Conservation (phyloP, 805 yeast species). For the Cyberlindnera mycetangii region DNA sequence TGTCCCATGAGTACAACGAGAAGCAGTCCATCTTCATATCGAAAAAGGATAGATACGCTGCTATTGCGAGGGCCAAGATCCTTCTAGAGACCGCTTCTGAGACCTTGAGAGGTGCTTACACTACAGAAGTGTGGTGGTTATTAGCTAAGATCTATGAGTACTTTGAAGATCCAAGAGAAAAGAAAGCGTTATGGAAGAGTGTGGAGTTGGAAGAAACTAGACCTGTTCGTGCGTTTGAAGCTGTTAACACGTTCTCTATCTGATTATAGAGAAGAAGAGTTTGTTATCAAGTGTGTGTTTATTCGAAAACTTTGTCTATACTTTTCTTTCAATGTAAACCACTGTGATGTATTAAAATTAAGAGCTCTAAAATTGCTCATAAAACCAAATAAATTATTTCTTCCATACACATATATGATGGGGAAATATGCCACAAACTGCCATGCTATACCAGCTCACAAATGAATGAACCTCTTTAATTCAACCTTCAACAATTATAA, state of each 20-base stretch:
- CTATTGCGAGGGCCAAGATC: constrained; percentile 39
- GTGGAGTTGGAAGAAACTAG: constrained; percentile 60
- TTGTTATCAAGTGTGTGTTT: too few species aligned
- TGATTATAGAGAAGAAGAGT: background rate
- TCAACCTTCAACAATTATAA: background rate
- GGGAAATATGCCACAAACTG: background rate
- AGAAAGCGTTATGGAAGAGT: constrained; percentile 56
- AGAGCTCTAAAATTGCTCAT: background rate
- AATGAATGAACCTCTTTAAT: background rate
- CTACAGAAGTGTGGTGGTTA: constrained; percentile 68
- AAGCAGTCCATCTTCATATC: constrained; percentile 41
- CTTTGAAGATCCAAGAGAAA: constrained; percentile 49
- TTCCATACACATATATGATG: background rate
- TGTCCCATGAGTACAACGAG: constrained; percentile 5
- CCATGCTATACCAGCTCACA: background rate
- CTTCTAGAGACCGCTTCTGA: constrained; percentile 36
- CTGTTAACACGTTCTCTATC: background rate
- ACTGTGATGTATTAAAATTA: background rate
- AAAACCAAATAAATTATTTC: background rate
- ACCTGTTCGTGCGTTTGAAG: constrained; percentile 43
- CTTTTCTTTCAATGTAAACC: background rate
- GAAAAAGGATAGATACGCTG: constrained; percentile 55
- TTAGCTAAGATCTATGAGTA: constrained; percentile 60
- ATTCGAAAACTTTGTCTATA: too few species aligned
- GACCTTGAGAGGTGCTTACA: constrained; percentile 39